Conservation (phyloP, 2,329 filamentous ascomycete genomes). For the Ophiocordyceps sinensis region DNA sequence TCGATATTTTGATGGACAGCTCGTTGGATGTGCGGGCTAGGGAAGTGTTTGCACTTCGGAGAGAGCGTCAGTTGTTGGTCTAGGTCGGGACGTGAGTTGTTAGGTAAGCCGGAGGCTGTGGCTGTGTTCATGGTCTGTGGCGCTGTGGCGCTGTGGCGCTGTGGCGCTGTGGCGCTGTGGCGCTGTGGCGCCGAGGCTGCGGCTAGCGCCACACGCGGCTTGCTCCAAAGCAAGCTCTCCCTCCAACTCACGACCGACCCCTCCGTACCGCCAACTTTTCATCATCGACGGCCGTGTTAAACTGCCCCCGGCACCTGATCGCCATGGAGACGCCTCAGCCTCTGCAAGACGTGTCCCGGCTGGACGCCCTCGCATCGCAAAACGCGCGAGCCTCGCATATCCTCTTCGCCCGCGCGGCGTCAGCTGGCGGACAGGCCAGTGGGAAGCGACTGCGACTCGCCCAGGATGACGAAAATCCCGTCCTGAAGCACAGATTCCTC, state of each 20-base stretch:
- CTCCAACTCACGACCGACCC: background rate
- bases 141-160: too few relatives aligned
- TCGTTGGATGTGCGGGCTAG: too few relatives aligned
- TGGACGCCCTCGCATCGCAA: slow-evolving; percentile 18
- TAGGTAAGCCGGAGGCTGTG: too few relatives aligned
- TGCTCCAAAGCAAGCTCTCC: slow-evolving; percentile 2
- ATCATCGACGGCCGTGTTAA: slow-evolving; percentile 4
- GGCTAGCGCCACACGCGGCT: slow-evolving; percentile 16
- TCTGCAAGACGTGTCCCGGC: slow-evolving; percentile 17
- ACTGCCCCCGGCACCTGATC: slow-evolving; percentile 2
- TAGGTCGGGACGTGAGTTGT: too few relatives aligned
- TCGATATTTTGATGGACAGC: too few relatives aligned
- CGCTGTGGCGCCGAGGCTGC: too few relatives aligned
- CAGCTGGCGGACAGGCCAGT: slow-evolving; percentile 8
- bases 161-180: background rate
- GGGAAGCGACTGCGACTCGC: slow-evolving; percentile 23
- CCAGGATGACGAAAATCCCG: slow-evolving; percentile 17
- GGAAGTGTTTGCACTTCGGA: too few relatives aligned
- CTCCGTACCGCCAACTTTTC: too few relatives aligned
- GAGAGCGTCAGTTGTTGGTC: too few relatives aligned
- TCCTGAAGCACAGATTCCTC: slow-evolving; percentile 36
- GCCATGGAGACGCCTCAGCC: slow-evolving; percentile 19
- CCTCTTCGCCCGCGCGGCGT: slow-evolving; percentile 15
- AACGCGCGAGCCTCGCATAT: slow-evolving; percentile 19
- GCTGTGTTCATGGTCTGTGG: background rate